phyloP scores from a whole-genome alignment of 768 basidiomycete species.

The Kwoniella heveanensis region DNA sequence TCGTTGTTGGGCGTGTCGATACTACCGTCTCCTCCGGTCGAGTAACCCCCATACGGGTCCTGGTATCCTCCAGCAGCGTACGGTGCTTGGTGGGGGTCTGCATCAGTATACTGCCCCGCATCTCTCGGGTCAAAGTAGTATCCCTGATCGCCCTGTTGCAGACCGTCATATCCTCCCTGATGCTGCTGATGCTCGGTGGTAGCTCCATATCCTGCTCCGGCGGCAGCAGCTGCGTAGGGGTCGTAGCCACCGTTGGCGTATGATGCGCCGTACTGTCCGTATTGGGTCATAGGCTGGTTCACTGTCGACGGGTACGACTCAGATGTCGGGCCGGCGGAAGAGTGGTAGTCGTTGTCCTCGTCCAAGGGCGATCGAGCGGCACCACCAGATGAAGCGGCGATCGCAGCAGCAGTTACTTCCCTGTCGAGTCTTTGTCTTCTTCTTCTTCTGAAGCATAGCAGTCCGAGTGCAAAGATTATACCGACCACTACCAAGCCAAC shows the following conservation, averaged over 20 bases:
- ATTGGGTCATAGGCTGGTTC: conserved; percentile 52
- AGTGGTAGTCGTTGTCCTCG: conserved; percentile 47
- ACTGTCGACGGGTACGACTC: conserved; percentile 47
- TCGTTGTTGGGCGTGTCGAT: conserved; percentile 39
- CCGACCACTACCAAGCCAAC: conserved; percentile 66
- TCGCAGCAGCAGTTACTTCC: conserved; percentile 55
- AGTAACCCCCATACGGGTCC: conserved; percentile 40
- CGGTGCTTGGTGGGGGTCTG: conserved; percentile 18
- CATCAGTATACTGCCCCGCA: conserved; percentile 38
- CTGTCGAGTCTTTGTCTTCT: conserved; percentile 55
- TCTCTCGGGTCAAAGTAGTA: conserved; percentile 48
- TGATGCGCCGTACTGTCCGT: conserved; percentile 51
- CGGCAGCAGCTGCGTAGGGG: conserved; percentile 44
- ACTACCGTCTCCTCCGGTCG: conserved; percentile 31
- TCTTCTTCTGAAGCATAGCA: conserved; percentile 56
- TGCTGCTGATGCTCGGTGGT: neutral
- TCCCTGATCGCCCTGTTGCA: conserved; percentile 27
- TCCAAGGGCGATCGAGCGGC: conserved; percentile 49
- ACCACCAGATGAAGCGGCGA: conserved; percentile 44
- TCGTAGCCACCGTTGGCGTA: conserved; percentile 55
- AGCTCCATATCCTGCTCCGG: conserved; percentile 24
- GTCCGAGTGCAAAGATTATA: conserved; percentile 59
- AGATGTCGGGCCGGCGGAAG: conserved; percentile 31
- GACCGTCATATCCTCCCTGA: conserved; percentile 32
- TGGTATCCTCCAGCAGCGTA: conserved; percentile 12